A percentile compares a stretch with the other conserved stretches of the same genome.
Conservation (phyloP, 164 flowering plant genomes). For the Stephania japonica region DNA sequence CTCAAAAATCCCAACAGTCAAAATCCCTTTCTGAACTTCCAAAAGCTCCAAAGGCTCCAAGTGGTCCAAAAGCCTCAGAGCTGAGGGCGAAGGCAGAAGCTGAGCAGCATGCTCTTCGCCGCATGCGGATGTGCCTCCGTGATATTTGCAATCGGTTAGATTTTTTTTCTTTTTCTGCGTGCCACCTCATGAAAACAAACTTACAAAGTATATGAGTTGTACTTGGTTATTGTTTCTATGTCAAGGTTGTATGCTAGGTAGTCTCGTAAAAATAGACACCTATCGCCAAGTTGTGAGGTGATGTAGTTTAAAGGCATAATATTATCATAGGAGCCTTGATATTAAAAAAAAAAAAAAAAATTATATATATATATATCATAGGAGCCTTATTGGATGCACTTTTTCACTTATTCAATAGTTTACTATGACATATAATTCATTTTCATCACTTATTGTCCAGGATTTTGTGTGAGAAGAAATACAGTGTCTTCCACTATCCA, state of each 20-base stretch:
- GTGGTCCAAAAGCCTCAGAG: slow-evolving; percentile 88
- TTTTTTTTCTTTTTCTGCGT: neutral
- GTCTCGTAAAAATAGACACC: too few species aligned
- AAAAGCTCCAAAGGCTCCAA: slow-evolving; percentile 72
- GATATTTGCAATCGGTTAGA: slow-evolving; percentile 94
- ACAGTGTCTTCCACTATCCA: slow-evolving; percentile 88
- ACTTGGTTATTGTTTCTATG: too few species aligned
- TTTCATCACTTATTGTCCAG: slow-evolving; percentile 34
- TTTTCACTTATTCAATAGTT: too few species aligned
- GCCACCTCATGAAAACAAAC: too few species aligned
- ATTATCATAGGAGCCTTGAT: too few species aligned
- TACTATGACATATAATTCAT: neutral
- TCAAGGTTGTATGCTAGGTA: too few species aligned
- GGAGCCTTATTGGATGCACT: neutral
- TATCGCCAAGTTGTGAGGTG: too few species aligned
- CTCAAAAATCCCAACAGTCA: slow-evolving; percentile 34
- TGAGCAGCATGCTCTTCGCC: slow-evolving; percentile 96
- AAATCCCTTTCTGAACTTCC: slow-evolving; percentile 68
- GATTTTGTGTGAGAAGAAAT: slow-evolving; percentile 89
- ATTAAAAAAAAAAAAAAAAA: too few species aligned
- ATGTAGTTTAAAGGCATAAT: too few species aligned
- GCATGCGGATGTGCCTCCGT: slow-evolving; percentile 94
- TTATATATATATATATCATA: too few species aligned
- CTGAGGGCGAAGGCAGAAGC: slow-evolving; percentile 91
- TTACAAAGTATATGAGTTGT: too few species aligned